These are phyloP conservation scores for Diaporthe aspalathi DNA, from an alignment of 2,329 filamentous ascomycete species.

Conservation along the genomic window DNA sequence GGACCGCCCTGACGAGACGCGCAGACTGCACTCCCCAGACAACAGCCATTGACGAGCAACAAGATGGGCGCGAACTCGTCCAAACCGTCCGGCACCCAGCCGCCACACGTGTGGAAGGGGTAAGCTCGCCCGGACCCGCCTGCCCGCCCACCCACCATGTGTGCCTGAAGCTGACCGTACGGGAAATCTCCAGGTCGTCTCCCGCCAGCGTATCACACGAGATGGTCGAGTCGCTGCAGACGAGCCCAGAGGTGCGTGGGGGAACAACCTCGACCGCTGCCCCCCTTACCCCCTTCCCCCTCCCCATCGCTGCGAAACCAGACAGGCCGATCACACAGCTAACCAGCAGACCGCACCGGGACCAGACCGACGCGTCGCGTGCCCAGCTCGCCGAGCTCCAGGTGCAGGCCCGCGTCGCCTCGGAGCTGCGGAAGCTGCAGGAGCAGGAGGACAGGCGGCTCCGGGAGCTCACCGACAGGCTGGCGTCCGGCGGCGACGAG, in stretches of 20 bases:
- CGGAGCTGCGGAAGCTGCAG: constrained; percentile 85
- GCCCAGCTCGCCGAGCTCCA: constrained; percentile 85
- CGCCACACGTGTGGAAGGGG: constrained; percentile 66
- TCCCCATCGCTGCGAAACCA: constrained; percentile 5
- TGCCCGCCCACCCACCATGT: background rate
- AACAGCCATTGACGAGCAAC: constrained; percentile 45
- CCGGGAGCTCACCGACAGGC: constrained; percentile 73
- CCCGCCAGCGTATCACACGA: constrained; percentile 77
- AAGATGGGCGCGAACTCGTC: constrained; percentile 69
- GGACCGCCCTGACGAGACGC: constrained; percentile 5
- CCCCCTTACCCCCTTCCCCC: no score
- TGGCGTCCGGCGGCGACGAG: constrained; percentile 55
- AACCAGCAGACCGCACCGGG: background rate
- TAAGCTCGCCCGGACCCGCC: constrained; percentile 54
- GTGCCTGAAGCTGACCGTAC: no score
- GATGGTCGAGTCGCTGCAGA: constrained; percentile 84
- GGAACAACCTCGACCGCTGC: no score
- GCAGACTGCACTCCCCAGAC: constrained; percentile 10
- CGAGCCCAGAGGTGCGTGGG: constrained; percentile 81
- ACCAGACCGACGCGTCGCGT: constrained; percentile 90
- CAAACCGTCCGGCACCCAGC: constrained; percentile 59
- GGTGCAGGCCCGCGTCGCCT: constrained; percentile 86
- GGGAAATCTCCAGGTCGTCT: constrained; percentile 52
- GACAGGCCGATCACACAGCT: background rate
- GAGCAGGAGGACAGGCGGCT: constrained; percentile 77